Percentiles rank a stretch among this genome's conserved stretches.
Conservation (phyloP, 306 rosid genomes). For the Sesbania bispinosa region DNA sequence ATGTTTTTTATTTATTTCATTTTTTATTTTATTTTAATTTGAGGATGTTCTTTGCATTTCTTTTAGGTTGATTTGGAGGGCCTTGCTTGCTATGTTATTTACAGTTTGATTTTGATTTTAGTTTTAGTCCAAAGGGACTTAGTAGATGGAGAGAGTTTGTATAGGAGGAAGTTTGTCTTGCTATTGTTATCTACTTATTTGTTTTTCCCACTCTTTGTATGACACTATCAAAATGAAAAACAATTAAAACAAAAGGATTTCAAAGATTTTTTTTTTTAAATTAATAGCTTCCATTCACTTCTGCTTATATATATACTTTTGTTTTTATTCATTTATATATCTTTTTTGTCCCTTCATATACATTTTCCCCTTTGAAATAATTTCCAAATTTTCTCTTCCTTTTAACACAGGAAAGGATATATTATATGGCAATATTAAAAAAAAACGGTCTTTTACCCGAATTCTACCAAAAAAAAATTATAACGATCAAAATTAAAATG, state of each 20-base stretch:
- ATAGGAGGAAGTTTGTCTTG: slow-evolving; percentile 60
- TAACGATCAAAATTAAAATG: background rate
- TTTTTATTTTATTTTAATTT: too few species aligned
- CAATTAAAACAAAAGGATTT: slow-evolving; percentile 20
- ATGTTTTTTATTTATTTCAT: background rate
- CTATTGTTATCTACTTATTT: slow-evolving; percentile 30
- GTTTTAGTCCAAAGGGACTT: slow-evolving; percentile 83
- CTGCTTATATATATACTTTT: background rate
- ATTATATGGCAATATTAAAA: too few species aligned
- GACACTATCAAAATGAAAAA: slow-evolving; percentile 15
- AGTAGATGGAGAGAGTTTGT: slow-evolving; percentile 60
- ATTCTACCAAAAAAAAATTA: background rate
- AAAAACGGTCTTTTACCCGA: background rate
- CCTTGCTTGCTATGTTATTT: slow-evolving; percentile 39
- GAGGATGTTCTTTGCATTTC: slow-evolving; percentile 15
- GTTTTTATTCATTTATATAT: background rate
- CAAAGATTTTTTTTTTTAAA: slow-evolving; percentile 17
- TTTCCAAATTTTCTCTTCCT: background rate
- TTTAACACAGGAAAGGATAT: background rate
- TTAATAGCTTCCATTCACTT: too few species aligned
- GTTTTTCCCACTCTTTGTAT: background rate
- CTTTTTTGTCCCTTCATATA: background rate
- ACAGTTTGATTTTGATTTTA: slow-evolving; percentile 41
- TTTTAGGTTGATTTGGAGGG: slow-evolving; percentile 38
- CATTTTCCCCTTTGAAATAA: background rate